A percentile compares a stretch with the other conserved stretches of the same genome.
phyloP scores from a whole-genome alignment of 495 filamentous ascomycete genomes.

The Tuber microsphaerosporum region DNA sequence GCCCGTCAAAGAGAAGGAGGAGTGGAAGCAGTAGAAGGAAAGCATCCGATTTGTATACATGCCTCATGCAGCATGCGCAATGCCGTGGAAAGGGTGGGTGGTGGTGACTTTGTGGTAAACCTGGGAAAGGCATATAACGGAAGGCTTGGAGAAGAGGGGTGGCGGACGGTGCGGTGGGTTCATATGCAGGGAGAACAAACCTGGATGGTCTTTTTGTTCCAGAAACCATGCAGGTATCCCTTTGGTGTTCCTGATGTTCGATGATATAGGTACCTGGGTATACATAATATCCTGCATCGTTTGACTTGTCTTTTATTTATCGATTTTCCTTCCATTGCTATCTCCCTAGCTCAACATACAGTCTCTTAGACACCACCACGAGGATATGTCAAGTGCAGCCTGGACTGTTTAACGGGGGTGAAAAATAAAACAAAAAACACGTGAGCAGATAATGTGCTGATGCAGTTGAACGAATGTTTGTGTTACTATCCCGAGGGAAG shows the following conservation, averaged over 20 bases:
- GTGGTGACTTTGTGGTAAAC: conserved; percentile 31
- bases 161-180: background rate
- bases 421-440: background rate
- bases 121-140: conserved; percentile 13
- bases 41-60: conserved; percentile 2
- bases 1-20: conserved; percentile 25
- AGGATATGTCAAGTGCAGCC: background rate
- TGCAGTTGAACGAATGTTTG: background rate
- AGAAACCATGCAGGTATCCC: conserved; percentile 30
- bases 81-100: conserved; percentile 21
- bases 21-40: conserved; percentile 14
- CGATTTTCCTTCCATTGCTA: background rate
- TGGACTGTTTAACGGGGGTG: background rate
- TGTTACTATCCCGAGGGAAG: conserved; percentile 1
- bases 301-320: background rate
- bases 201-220: conserved; percentile 22
- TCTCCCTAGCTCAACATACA: background rate
- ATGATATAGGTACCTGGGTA: background rate
- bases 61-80: conserved; percentile 19
- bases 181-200: conserved; percentile 30
- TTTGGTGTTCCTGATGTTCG: conserved; percentile 8
- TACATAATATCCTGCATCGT: background rate
- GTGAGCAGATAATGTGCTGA: background rate
- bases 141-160: background rate
- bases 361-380: background rate